Percentiles rank a stretch among this genome's conserved stretches.
Evolutionary conservation across 805 yeast genomes (phyloP).

Genomic region (Kluyveromyces aestuarii): DNA sequence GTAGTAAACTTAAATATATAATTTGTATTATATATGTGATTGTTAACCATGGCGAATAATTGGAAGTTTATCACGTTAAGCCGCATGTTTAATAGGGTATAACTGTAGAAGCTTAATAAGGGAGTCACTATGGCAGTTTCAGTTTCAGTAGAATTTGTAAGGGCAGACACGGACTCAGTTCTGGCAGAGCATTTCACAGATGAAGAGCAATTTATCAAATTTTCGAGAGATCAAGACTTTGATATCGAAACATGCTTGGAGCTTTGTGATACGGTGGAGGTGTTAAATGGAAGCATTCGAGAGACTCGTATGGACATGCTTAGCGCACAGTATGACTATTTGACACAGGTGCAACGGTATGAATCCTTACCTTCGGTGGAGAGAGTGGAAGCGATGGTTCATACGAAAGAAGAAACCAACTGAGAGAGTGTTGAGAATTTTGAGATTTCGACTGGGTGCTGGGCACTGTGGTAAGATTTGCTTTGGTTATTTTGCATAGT

Average conservation of each 20-base stretch:
- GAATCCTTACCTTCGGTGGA: neutral
- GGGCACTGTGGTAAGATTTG: too few relatives aligned
- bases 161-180: slow-evolving; percentile 5
- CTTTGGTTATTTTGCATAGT: too few relatives aligned
- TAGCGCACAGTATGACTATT: neutral
- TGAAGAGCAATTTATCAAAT: slow-evolving; percentile 8
- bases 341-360: neutral
- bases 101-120: too few relatives aligned
- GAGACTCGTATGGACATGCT: slow-evolving; percentile 3
- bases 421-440: too few relatives aligned
- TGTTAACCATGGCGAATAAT: too few relatives aligned
- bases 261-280: slow-evolving; percentile 8
- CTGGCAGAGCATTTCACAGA: slow-evolving; percentile 8
- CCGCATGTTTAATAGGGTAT: too few relatives aligned
- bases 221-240: slow-evolving; percentile 9
- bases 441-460: too few relatives aligned
- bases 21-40: too few relatives aligned
- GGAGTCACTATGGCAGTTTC: neutral
- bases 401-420: neutral
- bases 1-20: too few relatives aligned
- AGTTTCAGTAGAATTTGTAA: slow-evolving; percentile 7
- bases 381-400: neutral
- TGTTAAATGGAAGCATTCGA: slow-evolving; percentile 5
- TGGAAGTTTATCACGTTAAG: too few relatives aligned
- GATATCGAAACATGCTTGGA: slow-evolving; percentile 10